Base-by-base conservation (phyloP, 768 basidiomycete species). In the Termitomyces eurrhizus region DNA sequence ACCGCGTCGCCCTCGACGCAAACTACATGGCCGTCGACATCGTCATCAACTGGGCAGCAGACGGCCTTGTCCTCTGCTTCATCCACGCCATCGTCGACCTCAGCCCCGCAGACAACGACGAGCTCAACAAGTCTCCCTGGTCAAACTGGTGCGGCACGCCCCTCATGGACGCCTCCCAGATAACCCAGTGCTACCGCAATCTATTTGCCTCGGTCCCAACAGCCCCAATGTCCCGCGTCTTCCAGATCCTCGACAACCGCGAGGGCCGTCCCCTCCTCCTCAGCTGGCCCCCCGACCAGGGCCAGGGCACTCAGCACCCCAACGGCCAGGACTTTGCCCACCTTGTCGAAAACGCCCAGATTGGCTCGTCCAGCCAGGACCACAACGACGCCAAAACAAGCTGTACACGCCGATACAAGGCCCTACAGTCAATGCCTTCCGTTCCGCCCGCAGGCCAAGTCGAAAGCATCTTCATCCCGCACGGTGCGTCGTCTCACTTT, bases 71-170 rank as follows among this genome's bases (percentile, higher is more conserved):
- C 61, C 79, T 95, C 37, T 93, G 92, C 72, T 95, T 95, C 77
- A 84, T 93, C 52, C 92, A 95, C 67, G 92, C 92, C 45, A 85
- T 85, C 36, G 83, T 84, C 61, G 91, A 93, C 79, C 80, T 90
- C 60, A 80, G 82, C 55, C 79, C 79, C 41, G 75, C 74, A 11
- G 90, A 93, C 78, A 90, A 92, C 67, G 88, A 92, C 72, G 89
- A 92, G 71, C 62, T 62, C 44, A 73, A 82, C 72, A 92, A 89
- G 74, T 86, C 89, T 1, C 74, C 79, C 36, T 94, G 92, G 92
- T 82, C 90, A 2, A 93, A 92, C 70, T 94, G 92, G 92, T 94
- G 92, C 73, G 89, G 89, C 58, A 93, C 92, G 0, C 87, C 87
- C 4, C 72, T 70, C 55, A 82, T 93, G 83, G 72, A 69, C 68